These are phyloP conservation scores for Botrytis hyacinthi DNA, from an alignment of 2,329 filamentous ascomycete genomes.

Conservation along the genomic window DNA sequence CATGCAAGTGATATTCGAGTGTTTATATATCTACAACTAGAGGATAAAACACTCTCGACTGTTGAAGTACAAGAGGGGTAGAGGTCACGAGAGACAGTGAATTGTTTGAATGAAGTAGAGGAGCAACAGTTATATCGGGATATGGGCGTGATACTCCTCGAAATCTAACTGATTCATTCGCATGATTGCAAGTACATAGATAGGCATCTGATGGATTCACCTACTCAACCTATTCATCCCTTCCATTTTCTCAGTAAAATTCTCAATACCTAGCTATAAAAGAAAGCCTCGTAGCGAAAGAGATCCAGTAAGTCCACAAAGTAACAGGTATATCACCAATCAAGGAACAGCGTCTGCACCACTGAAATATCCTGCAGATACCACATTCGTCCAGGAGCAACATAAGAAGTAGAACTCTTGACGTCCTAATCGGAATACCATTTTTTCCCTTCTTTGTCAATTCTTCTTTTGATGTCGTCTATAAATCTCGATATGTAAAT, in stretches of 20 bases:
- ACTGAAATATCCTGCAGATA: too few relatives aligned
- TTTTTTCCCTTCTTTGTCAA: fast-evolving
- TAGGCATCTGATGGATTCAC: not conserved
- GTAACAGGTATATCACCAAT: too few relatives aligned
- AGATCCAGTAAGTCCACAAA: too few relatives aligned
- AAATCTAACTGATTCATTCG: too few relatives aligned
- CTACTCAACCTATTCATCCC: too few relatives aligned
- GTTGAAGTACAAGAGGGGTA: not conserved
- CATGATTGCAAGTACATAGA: not conserved
- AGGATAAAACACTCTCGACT: not conserved
- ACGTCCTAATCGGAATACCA: fast-evolving
- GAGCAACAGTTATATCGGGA: not conserved
- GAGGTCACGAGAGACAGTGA: not conserved
- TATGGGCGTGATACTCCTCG: not conserved
- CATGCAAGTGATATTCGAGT: not conserved
- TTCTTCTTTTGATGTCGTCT: too few relatives aligned
- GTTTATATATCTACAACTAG: not conserved
- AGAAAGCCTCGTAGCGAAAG: too few relatives aligned
- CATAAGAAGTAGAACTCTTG: not conserved
- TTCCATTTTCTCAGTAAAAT: too few relatives aligned
- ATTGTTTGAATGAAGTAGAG: not conserved
- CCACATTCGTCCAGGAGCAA: not conserved
- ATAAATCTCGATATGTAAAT: too few relatives aligned
- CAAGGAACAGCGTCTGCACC: too few relatives aligned
- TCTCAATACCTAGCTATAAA: too few relatives aligned